Percentiles rank a stretch among this genome's conserved stretches.
Conservation (phyloP, 2,329 filamentous ascomycete genomes). For the Ophiocordyceps australis region DNA sequence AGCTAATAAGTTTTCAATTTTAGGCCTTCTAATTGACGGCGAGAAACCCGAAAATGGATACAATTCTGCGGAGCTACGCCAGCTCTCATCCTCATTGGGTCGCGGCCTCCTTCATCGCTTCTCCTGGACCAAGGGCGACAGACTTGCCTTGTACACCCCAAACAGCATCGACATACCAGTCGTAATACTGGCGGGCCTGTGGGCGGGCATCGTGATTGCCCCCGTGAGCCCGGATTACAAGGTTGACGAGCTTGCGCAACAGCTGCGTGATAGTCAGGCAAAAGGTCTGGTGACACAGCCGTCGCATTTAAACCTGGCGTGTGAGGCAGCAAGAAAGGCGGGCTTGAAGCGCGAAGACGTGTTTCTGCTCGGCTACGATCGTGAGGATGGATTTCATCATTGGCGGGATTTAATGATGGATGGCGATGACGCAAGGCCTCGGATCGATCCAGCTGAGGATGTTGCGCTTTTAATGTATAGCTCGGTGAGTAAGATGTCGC, state of each 20-base stretch:
- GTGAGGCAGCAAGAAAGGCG: constrained; percentile 47
- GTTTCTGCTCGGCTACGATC: constrained; percentile 54
- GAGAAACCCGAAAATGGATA: constrained; percentile 45
- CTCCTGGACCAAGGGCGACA: constrained; percentile 70
- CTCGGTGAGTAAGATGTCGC: constrained; percentile 21
- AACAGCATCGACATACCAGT: constrained; percentile 74
- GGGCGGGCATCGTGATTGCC: constrained; percentile 68
- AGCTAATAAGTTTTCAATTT: no score
- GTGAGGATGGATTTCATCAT: no score
- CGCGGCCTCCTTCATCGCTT: constrained; percentile 57
- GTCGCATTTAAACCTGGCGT: constrained; percentile 43
- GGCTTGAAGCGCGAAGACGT: constrained; percentile 57
- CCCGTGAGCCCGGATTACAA: constrained; percentile 84
- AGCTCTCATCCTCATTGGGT: constrained; percentile 56
- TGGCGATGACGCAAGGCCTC: no score
- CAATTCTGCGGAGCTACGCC: constrained; percentile 50
- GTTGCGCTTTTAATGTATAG: constrained; percentile 77
- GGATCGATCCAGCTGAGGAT: no score
- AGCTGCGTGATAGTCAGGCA: constrained; percentile 62
- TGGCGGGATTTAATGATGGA: no score
- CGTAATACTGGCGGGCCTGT: constrained; percentile 61
- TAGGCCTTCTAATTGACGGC: constrained; percentile 60
- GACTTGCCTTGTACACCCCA: constrained; percentile 65
- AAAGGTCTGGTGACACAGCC: constrained; percentile 61
- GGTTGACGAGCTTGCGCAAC: constrained; percentile 64